Conservation (phyloP, 495 filamentous ascomycete species). For the Lophiostoma macrostomum region DNA sequence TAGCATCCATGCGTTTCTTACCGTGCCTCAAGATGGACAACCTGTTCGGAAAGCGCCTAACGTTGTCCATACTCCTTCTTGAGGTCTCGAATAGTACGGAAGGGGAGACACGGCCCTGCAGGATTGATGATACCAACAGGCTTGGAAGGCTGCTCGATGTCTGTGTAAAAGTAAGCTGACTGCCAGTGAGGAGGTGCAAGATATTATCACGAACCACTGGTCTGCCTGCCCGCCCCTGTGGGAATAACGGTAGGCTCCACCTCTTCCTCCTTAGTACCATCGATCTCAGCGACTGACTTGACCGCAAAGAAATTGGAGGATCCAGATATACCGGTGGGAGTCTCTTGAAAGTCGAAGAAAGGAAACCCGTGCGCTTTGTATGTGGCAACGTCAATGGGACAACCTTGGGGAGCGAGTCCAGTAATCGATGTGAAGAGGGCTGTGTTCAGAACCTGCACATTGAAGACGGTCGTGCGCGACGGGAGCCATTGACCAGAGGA, state of each 20-base stretch:
- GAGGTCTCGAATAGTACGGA: conserved; percentile 14
- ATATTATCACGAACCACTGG: neutral
- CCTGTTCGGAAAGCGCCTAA: too few relatives aligned
- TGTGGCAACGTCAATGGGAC: conserved; percentile 23
- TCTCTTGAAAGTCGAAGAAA: conserved; percentile 34
- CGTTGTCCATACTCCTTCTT: conserved; percentile 13
- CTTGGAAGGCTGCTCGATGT: neutral
- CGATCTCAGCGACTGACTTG: conserved; percentile 31
- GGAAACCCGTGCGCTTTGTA: conserved; percentile 31
- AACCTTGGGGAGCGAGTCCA: conserved; percentile 23
- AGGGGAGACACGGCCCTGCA: conserved; percentile 8
- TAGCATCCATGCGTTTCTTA: too few relatives aligned
- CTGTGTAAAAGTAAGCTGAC: neutral
- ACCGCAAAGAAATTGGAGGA: conserved; percentile 29
- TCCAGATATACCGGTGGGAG: conserved; percentile 28
- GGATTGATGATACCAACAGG: conserved; percentile 12
- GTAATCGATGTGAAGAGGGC: conserved; percentile 18
- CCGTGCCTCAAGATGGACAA: too few relatives aligned
- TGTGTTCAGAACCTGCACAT: conserved; percentile 36
- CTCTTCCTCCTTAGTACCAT: conserved; percentile 17
- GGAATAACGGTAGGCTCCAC: neutral
- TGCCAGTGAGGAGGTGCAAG: neutral
- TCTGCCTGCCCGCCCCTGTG: neutral
- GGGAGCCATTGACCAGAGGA: too few relatives aligned
- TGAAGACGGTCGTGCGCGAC: conserved; percentile 21